Evolutionary conservation across 2,329 filamentous ascomycete species (phyloP).

Genomic region (Fusarium sp.): DNA sequence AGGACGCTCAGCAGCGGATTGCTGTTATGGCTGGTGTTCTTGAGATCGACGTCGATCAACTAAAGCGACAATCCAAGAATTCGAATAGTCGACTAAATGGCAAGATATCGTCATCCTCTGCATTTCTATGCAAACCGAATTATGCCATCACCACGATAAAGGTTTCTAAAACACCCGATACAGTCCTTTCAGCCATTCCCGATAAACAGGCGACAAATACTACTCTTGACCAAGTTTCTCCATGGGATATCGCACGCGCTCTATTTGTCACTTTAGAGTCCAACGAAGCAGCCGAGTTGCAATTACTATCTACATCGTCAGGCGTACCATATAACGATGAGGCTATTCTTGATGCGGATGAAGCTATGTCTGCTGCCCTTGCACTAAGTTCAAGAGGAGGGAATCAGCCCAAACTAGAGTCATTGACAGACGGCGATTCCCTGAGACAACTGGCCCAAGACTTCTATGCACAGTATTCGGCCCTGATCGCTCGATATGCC

Average conservation of each 20-base stretch:
- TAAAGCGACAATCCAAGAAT: constrained; percentile 32
- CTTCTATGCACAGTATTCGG: constrained; percentile 55
- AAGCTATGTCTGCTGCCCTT: constrained; percentile 53
- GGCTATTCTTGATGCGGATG: constrained; percentile 50
- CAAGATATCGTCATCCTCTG: constrained; percentile 29
- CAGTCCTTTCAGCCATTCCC: constrained; percentile 26
- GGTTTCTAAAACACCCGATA: constrained; percentile 37
- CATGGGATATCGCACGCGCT: constrained; percentile 40
- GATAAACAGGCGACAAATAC: constrained; percentile 25
- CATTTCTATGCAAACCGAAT: constrained; percentile 43
- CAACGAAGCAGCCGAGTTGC: neutral
- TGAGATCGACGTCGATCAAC: constrained; percentile 31
- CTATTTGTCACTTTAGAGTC: constrained; percentile 41
- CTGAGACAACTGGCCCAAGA: constrained; percentile 48
- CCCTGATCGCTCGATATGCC: constrained; percentile 51
- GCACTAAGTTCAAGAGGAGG: constrained; percentile 45
- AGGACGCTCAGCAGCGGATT: constrained; percentile 42
- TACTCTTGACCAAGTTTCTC: constrained; percentile 37
- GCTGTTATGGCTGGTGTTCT: constrained; percentile 40
- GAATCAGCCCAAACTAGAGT: constrained; percentile 38
- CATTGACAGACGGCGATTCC: constrained; percentile 43
- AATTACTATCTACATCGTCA: constrained; percentile 13
- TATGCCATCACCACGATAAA: constrained; percentile 38
- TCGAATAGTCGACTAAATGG: constrained; percentile 25
- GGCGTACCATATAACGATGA: constrained; percentile 41